These are phyloP conservation scores for Helenozyma baotianmanensis DNA, from an alignment of 805 yeast species.

Conservation along the genomic window DNA sequence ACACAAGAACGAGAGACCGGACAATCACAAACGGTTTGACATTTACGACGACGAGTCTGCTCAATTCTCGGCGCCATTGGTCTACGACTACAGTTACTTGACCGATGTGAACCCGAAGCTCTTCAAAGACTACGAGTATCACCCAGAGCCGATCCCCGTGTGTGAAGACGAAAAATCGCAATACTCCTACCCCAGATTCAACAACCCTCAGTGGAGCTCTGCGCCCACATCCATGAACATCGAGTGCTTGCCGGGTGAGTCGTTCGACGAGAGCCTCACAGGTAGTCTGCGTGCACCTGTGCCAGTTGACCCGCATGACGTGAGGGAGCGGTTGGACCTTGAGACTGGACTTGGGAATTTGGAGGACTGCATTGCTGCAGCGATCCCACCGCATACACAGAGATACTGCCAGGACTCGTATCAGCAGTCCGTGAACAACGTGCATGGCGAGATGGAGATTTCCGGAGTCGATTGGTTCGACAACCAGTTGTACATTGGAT, in stretches of 20 bases:
- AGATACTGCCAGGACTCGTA: conserved; percentile 23
- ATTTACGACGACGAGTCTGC: conserved; percentile 8
- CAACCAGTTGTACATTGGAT: conserved; percentile 33
- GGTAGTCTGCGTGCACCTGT: not conserved
- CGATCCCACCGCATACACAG: conserved; percentile 4
- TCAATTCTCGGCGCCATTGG: conserved; percentile 33
- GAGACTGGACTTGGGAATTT: not conserved
- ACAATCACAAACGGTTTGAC: conserved; percentile 1
- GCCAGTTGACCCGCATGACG: not conserved
- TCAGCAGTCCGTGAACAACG: conserved; percentile 29
- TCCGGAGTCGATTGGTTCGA: conserved; percentile 36
- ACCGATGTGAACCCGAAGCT: conserved; percentile 32
- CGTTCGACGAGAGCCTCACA: not conserved
- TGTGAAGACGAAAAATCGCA: not conserved
- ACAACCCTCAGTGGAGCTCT: conserved; percentile 19
- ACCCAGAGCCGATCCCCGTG: conserved; percentile 19
- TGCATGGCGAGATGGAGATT: conserved; percentile 42
- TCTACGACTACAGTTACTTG: conserved; percentile 39
- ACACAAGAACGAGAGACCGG: too few species aligned
- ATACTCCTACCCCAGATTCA: conserved; percentile 11
- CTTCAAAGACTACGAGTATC: conserved; percentile 32
- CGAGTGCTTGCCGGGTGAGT: not conserved
- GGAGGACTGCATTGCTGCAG: conserved; percentile 1
- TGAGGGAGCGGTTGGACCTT: conserved; percentile 1
- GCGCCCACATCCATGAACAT: not conserved